A percentile compares a stretch with the other conserved stretches of the same genome.
phyloP scores from a whole-genome alignment of 1,139 yeast genomes.

The Nakaseomyces kungkrabaensis region DNA sequence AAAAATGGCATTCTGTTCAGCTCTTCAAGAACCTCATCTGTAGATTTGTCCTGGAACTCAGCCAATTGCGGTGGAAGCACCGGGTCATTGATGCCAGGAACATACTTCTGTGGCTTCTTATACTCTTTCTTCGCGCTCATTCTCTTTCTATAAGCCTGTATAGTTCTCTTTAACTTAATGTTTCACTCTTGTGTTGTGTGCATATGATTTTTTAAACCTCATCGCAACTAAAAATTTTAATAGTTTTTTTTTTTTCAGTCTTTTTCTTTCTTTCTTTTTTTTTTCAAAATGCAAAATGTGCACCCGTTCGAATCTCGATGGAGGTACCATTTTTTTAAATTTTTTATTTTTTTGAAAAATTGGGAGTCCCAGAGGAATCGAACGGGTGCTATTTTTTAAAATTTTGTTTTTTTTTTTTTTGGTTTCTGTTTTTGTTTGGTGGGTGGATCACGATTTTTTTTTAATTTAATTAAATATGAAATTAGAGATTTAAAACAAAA shows the following conservation, averaged over 20 bases:
- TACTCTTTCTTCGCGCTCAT: constrained; percentile 5
- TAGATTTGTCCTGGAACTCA: constrained; percentile 52
- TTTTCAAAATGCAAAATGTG: neutral
- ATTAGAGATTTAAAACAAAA: too few species aligned
- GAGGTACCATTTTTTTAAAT: neutral
- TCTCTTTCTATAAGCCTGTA: neutral
- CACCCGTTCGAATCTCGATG: neutral
- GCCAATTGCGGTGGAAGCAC: constrained; percentile 74
- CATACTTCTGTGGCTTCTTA: constrained; percentile 40
- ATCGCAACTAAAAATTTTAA: neutral
- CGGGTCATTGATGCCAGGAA: constrained; percentile 73
- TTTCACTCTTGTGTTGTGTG: too few species aligned
- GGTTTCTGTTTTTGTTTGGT: too few species aligned
- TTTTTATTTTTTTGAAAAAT: neutral
- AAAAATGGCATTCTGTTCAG: constrained; percentile 83
- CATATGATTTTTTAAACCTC: too few species aligned
- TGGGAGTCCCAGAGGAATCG: too few species aligned
- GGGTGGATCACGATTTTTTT: too few species aligned
- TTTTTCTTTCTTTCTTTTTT: neutral
- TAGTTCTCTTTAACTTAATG: too few species aligned
- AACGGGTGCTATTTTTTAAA: too few species aligned
- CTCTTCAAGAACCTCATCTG: constrained; percentile 71
- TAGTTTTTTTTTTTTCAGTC: neutral
- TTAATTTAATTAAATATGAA: too few species aligned
- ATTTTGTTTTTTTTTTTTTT: too few species aligned